A percentile compares a stretch with the other conserved stretches of the same genome.
phyloP scores from a whole-genome alignment of 1,284 basidiomycete species.

The Ceratobasidium sp. region DNA sequence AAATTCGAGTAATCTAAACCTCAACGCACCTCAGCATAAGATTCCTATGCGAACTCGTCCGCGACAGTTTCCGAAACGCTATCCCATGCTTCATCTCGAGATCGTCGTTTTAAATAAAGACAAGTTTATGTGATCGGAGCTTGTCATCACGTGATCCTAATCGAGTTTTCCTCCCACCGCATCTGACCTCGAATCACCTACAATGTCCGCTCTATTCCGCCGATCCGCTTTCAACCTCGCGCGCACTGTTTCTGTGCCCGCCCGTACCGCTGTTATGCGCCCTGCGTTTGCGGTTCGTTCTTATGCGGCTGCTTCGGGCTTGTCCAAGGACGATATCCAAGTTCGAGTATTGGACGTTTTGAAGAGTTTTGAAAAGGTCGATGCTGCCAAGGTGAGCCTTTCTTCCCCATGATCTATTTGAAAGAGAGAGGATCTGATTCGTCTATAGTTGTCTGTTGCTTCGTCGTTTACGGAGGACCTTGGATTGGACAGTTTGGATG shows the following conservation, averaged over 20 bases:
- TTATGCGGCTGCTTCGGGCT: constrained; percentile 78
- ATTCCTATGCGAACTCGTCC: constrained; percentile 83
- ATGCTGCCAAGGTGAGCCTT: constrained; percentile 74
- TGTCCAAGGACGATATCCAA: constrained; percentile 79
- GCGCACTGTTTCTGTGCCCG: constrained; percentile 8
- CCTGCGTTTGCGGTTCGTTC: constrained; percentile 47
- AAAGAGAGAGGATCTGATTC: not conserved
- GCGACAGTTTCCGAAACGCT: constrained; percentile 84
- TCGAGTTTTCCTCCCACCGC: constrained; percentile 9
- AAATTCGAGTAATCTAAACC: constrained; percentile 19
- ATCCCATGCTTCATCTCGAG: constrained; percentile 84
- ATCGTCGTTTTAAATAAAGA: constrained; percentile 18
- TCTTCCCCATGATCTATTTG: constrained; percentile 18
- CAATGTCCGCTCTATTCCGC: constrained; percentile 41
- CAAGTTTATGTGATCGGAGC: constrained; percentile 22
- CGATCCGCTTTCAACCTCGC: constrained; percentile 36
- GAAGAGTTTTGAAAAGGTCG: constrained; percentile 95
- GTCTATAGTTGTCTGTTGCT: constrained; percentile 67
- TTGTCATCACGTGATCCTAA: constrained; percentile 22
- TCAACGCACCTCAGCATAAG: constrained; percentile 77
- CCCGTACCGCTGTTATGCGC: not conserved
- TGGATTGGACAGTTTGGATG: constrained; percentile 94
- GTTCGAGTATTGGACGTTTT: constrained; percentile 85
- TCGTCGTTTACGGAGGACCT: constrained; percentile 88
- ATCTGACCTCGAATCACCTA: constrained; percentile 21